These are phyloP conservation scores for Stemphylium lycopersici DNA, from an alignment of 2,329 filamentous ascomycete species.

Conservation along the genomic window DNA sequence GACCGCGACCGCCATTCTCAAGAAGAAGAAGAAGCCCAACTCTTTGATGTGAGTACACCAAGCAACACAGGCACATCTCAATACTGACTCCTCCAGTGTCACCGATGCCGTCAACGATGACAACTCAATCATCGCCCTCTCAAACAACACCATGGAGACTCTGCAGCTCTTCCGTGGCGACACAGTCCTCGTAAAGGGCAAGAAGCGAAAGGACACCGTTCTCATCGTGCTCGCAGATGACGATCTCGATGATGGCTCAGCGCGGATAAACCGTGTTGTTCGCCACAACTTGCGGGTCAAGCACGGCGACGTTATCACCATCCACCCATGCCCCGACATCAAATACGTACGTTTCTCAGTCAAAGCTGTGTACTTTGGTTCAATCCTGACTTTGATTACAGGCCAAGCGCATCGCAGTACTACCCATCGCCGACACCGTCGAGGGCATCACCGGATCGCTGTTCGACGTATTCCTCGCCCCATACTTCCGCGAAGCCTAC, in stretches of 20 bases:
- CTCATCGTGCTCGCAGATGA: slow-evolving; percentile 97
- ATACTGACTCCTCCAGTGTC: slow-evolving; percentile 67
- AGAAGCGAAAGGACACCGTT: slow-evolving; percentile 99
- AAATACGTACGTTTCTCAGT: slow-evolving; percentile 81
- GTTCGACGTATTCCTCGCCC: slow-evolving; percentile 98
- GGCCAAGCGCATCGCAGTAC: slow-evolving; percentile 98
- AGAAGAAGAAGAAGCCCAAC: slow-evolving; percentile 99
- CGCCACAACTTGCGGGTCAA: slow-evolving; percentile 98
- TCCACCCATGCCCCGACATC: slow-evolving; percentile 97
- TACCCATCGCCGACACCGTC: slow-evolving; percentile 96
- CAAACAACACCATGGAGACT: slow-evolving; percentile 98
- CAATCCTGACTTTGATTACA: slow-evolving; percentile 49
- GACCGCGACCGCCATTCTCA: slow-evolving; percentile 92
- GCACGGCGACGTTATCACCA: slow-evolving; percentile 96
- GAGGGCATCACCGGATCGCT: slow-evolving; percentile 97
- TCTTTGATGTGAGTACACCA: slow-evolving; percentile 79
- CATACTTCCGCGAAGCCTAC: slow-evolving; percentile 99
- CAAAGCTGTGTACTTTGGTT: background rate
- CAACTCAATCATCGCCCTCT: slow-evolving; percentile 98
- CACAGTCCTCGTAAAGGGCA: slow-evolving; percentile 96
- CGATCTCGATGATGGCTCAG: slow-evolving; percentile 95
- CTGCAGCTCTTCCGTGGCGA: slow-evolving; percentile 98
- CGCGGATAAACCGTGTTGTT: slow-evolving; percentile 97
- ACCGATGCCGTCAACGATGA: slow-evolving; percentile 99
- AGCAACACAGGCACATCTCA: background rate